phyloP scores from a whole-genome alignment of 495 filamentous ascomycete genomes.

The Immersiella caudata region DNA sequence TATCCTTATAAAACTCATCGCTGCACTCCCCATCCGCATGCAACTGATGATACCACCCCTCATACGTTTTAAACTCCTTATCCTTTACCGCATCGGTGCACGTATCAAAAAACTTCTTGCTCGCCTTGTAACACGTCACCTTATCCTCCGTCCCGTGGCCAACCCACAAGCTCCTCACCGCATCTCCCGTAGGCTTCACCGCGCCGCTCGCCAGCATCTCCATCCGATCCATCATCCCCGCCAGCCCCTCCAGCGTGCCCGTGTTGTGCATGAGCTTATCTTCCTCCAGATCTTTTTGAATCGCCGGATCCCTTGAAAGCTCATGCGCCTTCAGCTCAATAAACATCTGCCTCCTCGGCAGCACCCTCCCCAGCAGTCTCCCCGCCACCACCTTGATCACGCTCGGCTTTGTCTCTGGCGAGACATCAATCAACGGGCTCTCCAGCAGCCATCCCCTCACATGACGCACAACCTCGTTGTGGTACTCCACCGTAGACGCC shows the following conservation, averaged over 20 bases:
- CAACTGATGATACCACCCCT: slow-evolving; percentile 77
- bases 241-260: slow-evolving; percentile 75
- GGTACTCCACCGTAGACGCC: slow-evolving; percentile 44
- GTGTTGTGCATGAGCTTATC: slow-evolving; percentile 75
- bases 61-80: slow-evolving; percentile 69
- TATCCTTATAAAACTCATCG: slow-evolving; percentile 66
- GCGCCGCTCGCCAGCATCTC: slow-evolving; percentile 49
- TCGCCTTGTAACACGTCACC: slow-evolving; percentile 63
- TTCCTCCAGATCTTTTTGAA: slow-evolving; percentile 55
- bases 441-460: slow-evolving; percentile 69
- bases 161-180: slow-evolving; percentile 57
- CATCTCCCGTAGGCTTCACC: slow-evolving; percentile 37
- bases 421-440: slow-evolving; percentile 70
- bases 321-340: slow-evolving; percentile 59
- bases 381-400: slow-evolving; percentile 61
- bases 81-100: slow-evolving; percentile 58
- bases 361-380: slow-evolving; percentile 61
- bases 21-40: slow-evolving; percentile 69
- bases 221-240: slow-evolving; percentile 73
- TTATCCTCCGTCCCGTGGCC: slow-evolving; percentile 70
- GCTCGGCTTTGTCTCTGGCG: slow-evolving; percentile 61
- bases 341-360: slow-evolving; percentile 63
- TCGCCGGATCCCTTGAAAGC: slow-evolving; percentile 64
- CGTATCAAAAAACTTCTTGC: slow-evolving; percentile 61
- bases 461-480: slow-evolving; percentile 46